Base-by-base conservation (phyloP, 352 stramenopile species). In the Phytophthora chlamydospora region DNA sequence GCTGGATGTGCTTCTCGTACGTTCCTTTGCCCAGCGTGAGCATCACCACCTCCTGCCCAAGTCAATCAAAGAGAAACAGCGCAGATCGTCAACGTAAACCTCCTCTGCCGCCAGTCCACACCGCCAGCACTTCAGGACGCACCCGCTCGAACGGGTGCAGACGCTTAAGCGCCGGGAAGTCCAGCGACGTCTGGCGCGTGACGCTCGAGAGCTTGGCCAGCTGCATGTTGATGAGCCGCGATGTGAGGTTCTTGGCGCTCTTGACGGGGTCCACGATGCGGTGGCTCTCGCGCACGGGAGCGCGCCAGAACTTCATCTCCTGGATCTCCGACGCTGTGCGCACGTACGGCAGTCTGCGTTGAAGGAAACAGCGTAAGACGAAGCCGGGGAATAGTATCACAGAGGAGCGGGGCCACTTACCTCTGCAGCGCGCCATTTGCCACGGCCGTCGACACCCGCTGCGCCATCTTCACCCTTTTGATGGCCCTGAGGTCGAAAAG, bases 251-350 rank as follows among this genome's bases (percentile, higher is more conserved):
- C 59, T 89, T 90, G 43, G 84, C 81, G 61, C 85, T 80, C 42
- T 89, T 89, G 62, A 96, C 73, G 6, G 87, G 85, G 58, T 94
- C 85, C 6, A 62, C 69, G 34, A 96, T 93, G 64, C 85, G 85
- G 73, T 82, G 68, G 71, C 83, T 93, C 65, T 96, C 87, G 51
- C 73, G 78, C 62, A 90, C 66, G 27, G 62, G 61, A 27, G 80
- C 66, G 21, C 81, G 77, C 87, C 87, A 96, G 66, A 96, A 94
- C 58, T 87, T 85, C 87, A 96, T 96, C 63, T 93, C 80, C 66
- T 90, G 79, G 54, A 95, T 91, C 76, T 95, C 85, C 5, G 71
- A 76, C 5, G 83, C 83, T 47, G 85, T 95, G 73, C 85, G 69
- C 35, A 95, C 80, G 48, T 93, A 95, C 55, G 85, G 85, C 38